Evolutionary conservation across 2,329 filamentous ascomycete species (phyloP).

Genomic region (Verticillium nonalfalfae): DNA sequence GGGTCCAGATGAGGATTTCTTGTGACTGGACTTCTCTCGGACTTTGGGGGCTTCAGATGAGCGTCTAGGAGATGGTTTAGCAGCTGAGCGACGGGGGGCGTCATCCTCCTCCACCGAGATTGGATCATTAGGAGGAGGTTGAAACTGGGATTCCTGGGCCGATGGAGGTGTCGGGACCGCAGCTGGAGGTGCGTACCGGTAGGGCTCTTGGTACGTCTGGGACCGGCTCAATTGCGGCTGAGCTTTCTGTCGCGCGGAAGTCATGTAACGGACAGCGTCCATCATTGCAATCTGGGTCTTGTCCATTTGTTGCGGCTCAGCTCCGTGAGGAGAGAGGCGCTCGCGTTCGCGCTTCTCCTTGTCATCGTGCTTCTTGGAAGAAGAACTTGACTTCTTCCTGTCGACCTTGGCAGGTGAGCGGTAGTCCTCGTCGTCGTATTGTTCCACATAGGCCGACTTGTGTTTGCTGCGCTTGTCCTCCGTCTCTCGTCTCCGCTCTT

Average conservation of each 20-base stretch:
- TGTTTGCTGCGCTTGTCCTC: conserved; percentile 26
- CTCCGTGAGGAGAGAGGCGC: neutral
- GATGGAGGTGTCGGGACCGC: conserved; percentile 8
- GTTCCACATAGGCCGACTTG: conserved; percentile 24
- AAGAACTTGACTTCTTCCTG: conserved; percentile 29
- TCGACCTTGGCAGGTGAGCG: conserved; percentile 17
- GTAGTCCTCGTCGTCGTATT: conserved; percentile 21
- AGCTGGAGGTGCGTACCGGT: conserved; percentile 4
- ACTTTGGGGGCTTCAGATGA: conserved; percentile 10
- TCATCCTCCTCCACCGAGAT: conserved; percentile 6
- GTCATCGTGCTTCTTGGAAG: conserved; percentile 27
- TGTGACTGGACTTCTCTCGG: conserved; percentile 11
- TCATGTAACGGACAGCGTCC: conserved; percentile 10
- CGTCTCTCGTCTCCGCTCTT: conserved; percentile 27
- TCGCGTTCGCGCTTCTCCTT: conserved; percentile 7
- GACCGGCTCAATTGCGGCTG: conserved; percentile 4
- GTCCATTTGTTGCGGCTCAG: conserved; percentile 1
- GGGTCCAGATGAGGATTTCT: conserved; percentile 8
- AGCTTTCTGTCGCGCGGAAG: conserved; percentile 5
- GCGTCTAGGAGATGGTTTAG: conserved; percentile 8
- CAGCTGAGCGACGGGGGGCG: conserved; percentile 7
- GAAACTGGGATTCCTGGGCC: conserved; percentile 1
- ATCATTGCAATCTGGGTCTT: conserved; percentile 5
- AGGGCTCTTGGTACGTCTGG: conserved; percentile 3
- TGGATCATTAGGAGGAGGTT: conserved; percentile 2